Base-by-base conservation (phyloP, 768 basidiomycete species). In the Suillus cothurnatus region DNA sequence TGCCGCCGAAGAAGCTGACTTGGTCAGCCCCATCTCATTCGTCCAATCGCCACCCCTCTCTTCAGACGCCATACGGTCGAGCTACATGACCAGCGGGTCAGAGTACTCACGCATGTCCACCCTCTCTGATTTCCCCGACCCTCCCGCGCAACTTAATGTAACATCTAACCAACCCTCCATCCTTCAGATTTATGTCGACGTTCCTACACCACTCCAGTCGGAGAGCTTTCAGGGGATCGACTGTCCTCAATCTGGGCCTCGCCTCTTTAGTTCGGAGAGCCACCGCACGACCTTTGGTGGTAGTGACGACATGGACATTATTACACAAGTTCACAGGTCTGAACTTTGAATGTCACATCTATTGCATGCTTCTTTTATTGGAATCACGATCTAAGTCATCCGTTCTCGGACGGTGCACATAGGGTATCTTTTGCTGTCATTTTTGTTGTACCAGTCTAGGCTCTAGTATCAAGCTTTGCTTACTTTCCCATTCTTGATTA, bases 111-210 rank as follows among this genome's bases (percentile, higher is more conserved):
- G 82, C 36, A 92, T 92, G 81, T 91, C 90, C 2, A 81, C 82
- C 11, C 81, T 92, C 17, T 91, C 89, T 5, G 91, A 91, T 70
- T 92, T 92, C 72, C 91, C 90, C 2, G 76, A 76, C 11, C 90
- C 90, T 4, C 90, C 90, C 0, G 70, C 74, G n/a, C 61, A 69
- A 58, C 62, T 67, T 1, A 66, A 69, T 56, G 61, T 67, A 21
- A 69, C 75, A 32, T 69, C 71, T 50, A 72, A 73, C 45, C 79
- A 79, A 58, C 73, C 80, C 68, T 81, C 82, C 9, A 73, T 84
- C n/a, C 64, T 86, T 26, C 79, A 79, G 43, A 74, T 85, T 0
- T 85, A 81, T 65, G 81, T 81, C 67, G 81, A 82, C 17, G n/a
- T 56, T 19, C 52, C 64, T 39, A 60, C 56, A 8, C 58, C 63